Evolutionary conservation across 345 rosid genomes (phyloP), one percentile per base, ranked within the genome.

Genomic region (Excoecaria agallocha): DNA sequence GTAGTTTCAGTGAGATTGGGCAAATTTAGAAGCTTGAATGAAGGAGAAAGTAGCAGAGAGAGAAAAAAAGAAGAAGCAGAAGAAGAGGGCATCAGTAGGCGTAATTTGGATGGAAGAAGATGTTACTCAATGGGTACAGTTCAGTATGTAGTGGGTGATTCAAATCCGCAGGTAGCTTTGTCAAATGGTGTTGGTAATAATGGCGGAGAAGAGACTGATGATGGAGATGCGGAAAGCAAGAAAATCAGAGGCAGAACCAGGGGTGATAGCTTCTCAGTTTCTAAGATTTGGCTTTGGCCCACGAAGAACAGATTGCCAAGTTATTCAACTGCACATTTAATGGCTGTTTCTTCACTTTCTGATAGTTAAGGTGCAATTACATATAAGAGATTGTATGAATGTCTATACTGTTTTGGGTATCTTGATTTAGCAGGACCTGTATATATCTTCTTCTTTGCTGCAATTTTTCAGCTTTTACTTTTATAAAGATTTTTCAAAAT

Each of bases 41-140:
- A 22, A 52, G 88, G 70, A 66, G 81, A 65, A 75, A 80, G 71
- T 17, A 50, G 35, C 45, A 78, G 61, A 73, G 84, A 76, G 75
- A 69, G 25, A 68, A 79, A 65, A 62, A 43, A 30, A 30, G 30
- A 30, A 30, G 30, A 30, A 30, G 30, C n/a, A 55, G 60, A 55
- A 54, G 22, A 57, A 78, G 90, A 78, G 59, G 86, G 85, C 74
- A 75, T 69, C 10, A 85, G 87, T 71, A 77, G 83, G 25, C 50
- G 78, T 20, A 76, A 75, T 74, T 59, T 85, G 79, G 91, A 85
- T 71, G 73, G 78, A 11, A 83, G 96, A 72, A 89, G 92, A 83
- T 91, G 96, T 69, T 89, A 84, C 76, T 91, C 92, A 19, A 87
- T 89, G 96, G 96, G 92, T 2, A 79, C 87, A 22, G 86, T 79